Evolutionary conservation across 2,329 filamentous ascomycete species (phyloP), one percentile per base, ranked within the genome.

Genomic region (Immersiporthe knoxdaviesiana): DNA sequence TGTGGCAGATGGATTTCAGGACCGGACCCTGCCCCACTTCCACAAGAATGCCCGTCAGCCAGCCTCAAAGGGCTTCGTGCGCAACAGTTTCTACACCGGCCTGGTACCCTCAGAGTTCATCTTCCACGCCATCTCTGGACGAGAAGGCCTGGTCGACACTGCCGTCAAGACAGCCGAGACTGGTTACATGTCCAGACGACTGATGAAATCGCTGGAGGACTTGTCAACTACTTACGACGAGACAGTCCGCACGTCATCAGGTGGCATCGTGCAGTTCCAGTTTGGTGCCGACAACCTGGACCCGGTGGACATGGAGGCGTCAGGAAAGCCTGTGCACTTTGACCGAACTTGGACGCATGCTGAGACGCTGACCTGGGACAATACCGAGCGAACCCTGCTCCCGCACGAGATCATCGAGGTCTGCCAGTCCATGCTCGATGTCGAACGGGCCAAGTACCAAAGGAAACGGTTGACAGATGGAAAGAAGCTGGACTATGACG

Each of bases 111-210:
- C 92, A 0, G 96, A 99, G 76, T 98, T 99, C 79, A 87, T 98
- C 68, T 98, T 99, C 81, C 96, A 99, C 87, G 96, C 96, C 74
- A 97, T 98, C 82, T 97, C 94, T 75, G 96, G 96, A 75, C 92
- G 96, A 89, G 96, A 98, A 88, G 96, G 96, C 88, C 84, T 99
- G 74, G 94, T 99, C 76, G 96, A 99, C 87, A 99, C 96, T 2
- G 96, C 96, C 71, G 96, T 98, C 82, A 99, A 99, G 84, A 99
- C 96, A 66, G 96, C 96, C 66, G 96, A 99, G 80, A 99, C 96
- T 14, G 96, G 96, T 73, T 99, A 99, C 82, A 99, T 99, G 96
- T 98, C 95, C 72, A 91, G 96, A 81, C 90, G 96, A 74, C 80
- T 99, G 77, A 99, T 99, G 95, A 99, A 99, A 81, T 97, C 93